Conservation (phyloP, 371 early-diverging fungal genomes). For the Batkoa obscura region DNA sequence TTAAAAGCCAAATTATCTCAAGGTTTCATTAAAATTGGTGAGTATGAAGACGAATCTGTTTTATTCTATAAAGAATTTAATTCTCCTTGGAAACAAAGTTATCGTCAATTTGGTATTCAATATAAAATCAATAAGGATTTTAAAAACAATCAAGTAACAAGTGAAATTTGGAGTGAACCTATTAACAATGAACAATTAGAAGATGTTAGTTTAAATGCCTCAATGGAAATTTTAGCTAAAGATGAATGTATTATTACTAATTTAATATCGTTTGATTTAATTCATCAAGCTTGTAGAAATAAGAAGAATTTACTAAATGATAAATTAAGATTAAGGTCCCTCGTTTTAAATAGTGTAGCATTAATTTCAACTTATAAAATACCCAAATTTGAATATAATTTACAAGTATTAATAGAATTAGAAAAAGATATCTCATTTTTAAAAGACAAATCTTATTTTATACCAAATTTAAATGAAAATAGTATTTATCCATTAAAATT, state of each 20-base stretch:
- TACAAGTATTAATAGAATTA: not conserved
- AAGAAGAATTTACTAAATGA: not conserved
- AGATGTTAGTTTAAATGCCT: conserved; percentile 16
- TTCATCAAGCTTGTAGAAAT: conserved; percentile 17
- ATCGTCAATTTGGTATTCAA: conserved; percentile 23
- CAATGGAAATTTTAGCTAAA: conserved; percentile 23
- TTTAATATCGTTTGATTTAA: conserved; percentile 46
- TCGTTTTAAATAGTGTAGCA: conserved; percentile 1
- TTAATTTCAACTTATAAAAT: not conserved
- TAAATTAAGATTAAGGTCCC: not conserved
- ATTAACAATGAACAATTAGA: conserved; percentile 9
- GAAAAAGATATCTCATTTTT: not conserved
- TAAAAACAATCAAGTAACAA: conserved; percentile 24
- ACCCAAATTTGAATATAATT: not conserved
- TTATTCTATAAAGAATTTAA: conserved; percentile 37
- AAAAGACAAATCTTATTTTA: not conserved
- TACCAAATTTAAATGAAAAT: not conserved
- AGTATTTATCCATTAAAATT: not conserved
- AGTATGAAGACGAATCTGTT: conserved; percentile 23
- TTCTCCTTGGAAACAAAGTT: conserved; percentile 3
- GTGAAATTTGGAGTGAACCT: conserved; percentile 63
- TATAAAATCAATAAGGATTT: conserved; percentile 40
- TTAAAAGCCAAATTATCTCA: conserved; percentile 34
- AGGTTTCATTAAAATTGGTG: conserved; percentile 32
- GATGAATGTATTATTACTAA: conserved; percentile 34